Percentiles rank a stretch among this genome's conserved stretches.
phyloP scores from a whole-genome alignment of 495 filamentous ascomycete genomes.

The Tuber brumale region DNA sequence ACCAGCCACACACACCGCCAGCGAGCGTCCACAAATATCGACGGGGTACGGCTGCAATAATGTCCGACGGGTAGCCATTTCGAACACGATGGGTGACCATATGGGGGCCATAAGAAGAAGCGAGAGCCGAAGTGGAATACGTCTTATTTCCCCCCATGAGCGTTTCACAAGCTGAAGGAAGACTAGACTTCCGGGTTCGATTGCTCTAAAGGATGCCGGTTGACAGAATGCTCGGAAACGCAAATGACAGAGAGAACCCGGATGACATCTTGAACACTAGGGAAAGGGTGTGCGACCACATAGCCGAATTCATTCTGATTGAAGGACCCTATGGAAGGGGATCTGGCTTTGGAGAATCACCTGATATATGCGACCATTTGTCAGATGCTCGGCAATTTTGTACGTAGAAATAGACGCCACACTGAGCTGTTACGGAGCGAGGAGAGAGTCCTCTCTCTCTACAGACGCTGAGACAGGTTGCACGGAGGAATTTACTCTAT shows the following conservation, averaged over 20 bases:
- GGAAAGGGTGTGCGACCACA: slow-evolving; percentile 14
- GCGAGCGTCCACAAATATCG: neutral
- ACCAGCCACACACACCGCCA: neutral
- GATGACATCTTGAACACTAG: slow-evolving; percentile 12
- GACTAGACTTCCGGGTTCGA: slow-evolving; percentile 18
- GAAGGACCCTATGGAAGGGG: slow-evolving; percentile 20
- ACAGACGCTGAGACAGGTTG: slow-evolving; percentile 8
- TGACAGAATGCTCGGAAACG: slow-evolving; percentile 12
- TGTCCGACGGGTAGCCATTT: neutral
- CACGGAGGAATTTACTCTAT: slow-evolving; percentile 7
- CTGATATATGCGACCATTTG: slow-evolving; percentile 13
- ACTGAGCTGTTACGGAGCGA: slow-evolving; percentile 12
- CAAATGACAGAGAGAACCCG: slow-evolving; percentile 14
- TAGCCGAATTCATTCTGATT: slow-evolving; percentile 20
- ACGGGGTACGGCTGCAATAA: neutral
- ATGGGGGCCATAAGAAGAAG: neutral
- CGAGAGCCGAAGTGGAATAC: neutral
- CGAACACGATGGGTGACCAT: no score
- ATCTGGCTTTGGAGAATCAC: slow-evolving; percentile 20
- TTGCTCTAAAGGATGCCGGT: slow-evolving; percentile 16
- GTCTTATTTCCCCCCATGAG: slow-evolving; percentile 3
- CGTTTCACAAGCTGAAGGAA: slow-evolving; percentile 11
- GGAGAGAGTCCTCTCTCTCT: slow-evolving; percentile 17
- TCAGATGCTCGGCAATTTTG: slow-evolving; percentile 23
- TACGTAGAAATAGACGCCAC: slow-evolving; percentile 11